These are phyloP conservation scores for Barnettozyma salicaria DNA, from an alignment of 805 yeast genomes.

Conservation along the genomic window DNA sequence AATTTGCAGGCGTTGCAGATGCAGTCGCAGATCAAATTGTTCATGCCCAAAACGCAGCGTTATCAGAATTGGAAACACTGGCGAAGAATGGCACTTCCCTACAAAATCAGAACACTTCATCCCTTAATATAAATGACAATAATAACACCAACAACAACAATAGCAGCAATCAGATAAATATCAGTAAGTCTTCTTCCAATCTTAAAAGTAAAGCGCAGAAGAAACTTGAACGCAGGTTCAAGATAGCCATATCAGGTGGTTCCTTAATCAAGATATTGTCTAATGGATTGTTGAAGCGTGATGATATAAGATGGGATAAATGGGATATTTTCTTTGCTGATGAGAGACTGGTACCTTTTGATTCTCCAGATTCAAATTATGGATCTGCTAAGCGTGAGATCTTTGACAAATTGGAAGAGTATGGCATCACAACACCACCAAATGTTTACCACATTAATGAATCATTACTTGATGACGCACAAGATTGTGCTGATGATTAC, in stretches of 20 bases:
- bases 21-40: conserved; percentile 96
- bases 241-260: conserved; percentile 91
- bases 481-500: conserved; percentile 90
- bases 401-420: conserved; percentile 54
- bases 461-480: conserved; percentile 65
- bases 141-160: conserved; percentile 13
- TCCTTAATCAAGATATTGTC: conserved; percentile 80
- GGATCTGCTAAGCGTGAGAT: conserved; percentile 83
- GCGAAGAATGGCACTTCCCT: neutral
- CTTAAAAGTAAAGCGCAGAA: conserved; percentile 21
- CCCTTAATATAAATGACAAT: too few species aligned
- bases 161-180: conserved; percentile 8
- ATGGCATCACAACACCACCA: conserved; percentile 41
- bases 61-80: conserved; percentile 14
- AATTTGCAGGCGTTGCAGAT: conserved; percentile 84
- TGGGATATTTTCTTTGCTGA: conserved; percentile 98
- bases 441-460: conserved; percentile 81
- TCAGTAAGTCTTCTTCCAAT: conserved; percentile 13
- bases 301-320: conserved; percentile 79
- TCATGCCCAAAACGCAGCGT: conserved; percentile 68
- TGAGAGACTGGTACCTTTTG: conserved; percentile 88
- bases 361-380: conserved; percentile 75
- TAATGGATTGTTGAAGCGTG: conserved; percentile 75
- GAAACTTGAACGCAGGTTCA: conserved; percentile 58
- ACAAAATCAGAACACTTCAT: too few species aligned